Percentiles rank a stretch among this genome's conserved stretches.
These are phyloP conservation scores for Ogataea sp. DNA, from an alignment of 805 yeast species.

Conservation along the genomic window DNA sequence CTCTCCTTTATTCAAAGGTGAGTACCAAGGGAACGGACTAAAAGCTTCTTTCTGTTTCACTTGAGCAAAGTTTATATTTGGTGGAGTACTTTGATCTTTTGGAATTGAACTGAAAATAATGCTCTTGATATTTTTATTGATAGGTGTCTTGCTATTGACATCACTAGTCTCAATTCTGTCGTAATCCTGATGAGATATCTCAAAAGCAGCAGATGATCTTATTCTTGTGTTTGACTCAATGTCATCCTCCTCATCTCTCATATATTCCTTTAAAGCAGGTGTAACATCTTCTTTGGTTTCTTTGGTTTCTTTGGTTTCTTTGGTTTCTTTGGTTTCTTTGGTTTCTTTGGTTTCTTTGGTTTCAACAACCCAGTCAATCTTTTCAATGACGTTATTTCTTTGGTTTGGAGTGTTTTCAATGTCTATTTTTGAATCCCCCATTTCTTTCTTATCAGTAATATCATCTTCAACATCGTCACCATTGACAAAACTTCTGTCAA, in stretches of 20 bases:
- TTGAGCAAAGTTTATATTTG: not conserved
- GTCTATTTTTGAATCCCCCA: not conserved
- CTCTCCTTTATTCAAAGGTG: no score
- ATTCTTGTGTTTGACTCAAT: not conserved
- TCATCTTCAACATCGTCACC: conserved; percentile 1
- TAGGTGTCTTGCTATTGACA: not conserved
- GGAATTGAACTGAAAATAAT: not conserved
- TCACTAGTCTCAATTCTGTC: not conserved
- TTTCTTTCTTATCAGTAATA: no score
- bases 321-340: not conserved
- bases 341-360: conserved; percentile 1
- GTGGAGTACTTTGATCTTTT: not conserved
- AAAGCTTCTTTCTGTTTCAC: not conserved
- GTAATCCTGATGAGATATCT: no score
- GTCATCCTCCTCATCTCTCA: not conserved
- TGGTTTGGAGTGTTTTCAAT: no score
- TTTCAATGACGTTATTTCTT: not conserved
- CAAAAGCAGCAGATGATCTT: not conserved
- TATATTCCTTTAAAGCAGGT: not conserved
- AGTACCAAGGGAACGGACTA: no score
- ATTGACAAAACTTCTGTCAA: not conserved
- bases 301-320: not conserved
- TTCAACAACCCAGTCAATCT: not conserved
- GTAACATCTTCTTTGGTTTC: not conserved
- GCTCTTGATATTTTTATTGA: not conserved